These are phyloP conservation scores for Umbilicus rupestris DNA, from an alignment of 164 flowering plant genomes.

Conservation along the genomic window DNA sequence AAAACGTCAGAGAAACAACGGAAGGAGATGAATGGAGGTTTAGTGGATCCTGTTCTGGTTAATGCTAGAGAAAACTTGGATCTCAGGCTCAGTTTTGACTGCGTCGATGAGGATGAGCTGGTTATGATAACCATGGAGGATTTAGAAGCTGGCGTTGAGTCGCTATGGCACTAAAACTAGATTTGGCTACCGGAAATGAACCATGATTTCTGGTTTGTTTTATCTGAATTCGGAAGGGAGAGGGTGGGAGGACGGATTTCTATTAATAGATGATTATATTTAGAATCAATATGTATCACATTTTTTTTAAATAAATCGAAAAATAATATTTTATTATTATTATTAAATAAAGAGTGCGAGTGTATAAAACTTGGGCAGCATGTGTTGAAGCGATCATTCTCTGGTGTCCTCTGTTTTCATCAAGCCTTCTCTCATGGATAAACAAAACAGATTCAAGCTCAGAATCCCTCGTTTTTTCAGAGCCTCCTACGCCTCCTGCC, in stretches of 20 bases:
- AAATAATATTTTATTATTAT: too few species aligned
- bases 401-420: not conserved
- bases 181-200: too few species aligned
- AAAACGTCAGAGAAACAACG: conserved; percentile 70
- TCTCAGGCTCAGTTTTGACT: conserved; percentile 66
- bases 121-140: conserved; percentile 72
- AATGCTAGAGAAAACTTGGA: conserved; percentile 88
- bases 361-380: too few species aligned
- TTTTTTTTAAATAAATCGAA: too few species aligned
- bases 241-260: too few species aligned
- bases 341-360: too few species aligned
- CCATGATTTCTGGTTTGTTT: too few species aligned
- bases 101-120: conserved; percentile 52
- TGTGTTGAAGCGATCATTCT: too few species aligned
- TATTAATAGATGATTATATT: too few species aligned
- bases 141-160: conserved; percentile 55
- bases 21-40: conserved; percentile 86
- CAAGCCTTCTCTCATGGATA: conserved; percentile 48
- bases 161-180: conserved; percentile 30
- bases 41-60: conserved; percentile 70
- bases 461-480: conserved; percentile 47
- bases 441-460: conserved; percentile 25
- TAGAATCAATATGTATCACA: too few species aligned
- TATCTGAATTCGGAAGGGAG: too few species aligned
- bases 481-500: conserved; percentile 47